These are phyloP conservation scores for Zygnema cylindricum DNA, from an alignment of 139 green algal species.

Conservation along the genomic window DNA sequence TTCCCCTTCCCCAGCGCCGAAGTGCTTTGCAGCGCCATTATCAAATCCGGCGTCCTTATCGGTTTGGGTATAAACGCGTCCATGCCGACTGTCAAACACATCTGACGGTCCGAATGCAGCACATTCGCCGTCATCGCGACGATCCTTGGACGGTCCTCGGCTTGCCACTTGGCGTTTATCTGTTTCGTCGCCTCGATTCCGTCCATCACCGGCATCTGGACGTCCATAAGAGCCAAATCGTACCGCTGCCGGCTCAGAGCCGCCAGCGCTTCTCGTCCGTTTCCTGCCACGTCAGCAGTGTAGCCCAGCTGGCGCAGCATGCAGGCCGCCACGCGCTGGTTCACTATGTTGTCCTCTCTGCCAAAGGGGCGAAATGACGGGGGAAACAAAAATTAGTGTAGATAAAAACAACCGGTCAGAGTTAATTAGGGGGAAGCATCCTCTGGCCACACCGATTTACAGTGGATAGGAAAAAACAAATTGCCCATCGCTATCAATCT, in stretches of 20 bases:
- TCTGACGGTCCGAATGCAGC: constrained; percentile 15
- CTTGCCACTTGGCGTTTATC: constrained; percentile 14
- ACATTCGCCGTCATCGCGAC: constrained; percentile 51
- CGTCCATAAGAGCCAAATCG: constrained; percentile 58
- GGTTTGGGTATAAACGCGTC: constrained; percentile 45
- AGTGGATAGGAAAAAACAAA: neutral
- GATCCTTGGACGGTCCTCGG: constrained; percentile 2
- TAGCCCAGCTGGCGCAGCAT: constrained; percentile 37
- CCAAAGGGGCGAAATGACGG: neutral
- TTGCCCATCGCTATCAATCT: neutral
- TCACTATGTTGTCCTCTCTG: constrained; percentile 61
- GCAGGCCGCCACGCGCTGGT: constrained; percentile 38
- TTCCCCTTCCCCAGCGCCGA: too few species aligned
- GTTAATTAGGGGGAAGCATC: neutral
- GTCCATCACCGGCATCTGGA: constrained; percentile 60
- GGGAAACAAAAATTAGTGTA: neutral
- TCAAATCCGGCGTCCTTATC: constrained; percentile 12
- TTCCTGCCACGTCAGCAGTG: constrained; percentile 5
- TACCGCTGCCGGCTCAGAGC: constrained; percentile 10
- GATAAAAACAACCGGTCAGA: neutral
- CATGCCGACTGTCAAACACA: constrained; percentile 34
- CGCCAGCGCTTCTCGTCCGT: constrained; percentile 40
- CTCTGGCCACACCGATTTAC: neutral
- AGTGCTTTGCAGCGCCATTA: constrained; percentile 12
- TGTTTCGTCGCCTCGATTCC: constrained; percentile 38